Base-by-base conservation (phyloP, 345 rosid species). In the Diplotaxis tenuifolia region DNA sequence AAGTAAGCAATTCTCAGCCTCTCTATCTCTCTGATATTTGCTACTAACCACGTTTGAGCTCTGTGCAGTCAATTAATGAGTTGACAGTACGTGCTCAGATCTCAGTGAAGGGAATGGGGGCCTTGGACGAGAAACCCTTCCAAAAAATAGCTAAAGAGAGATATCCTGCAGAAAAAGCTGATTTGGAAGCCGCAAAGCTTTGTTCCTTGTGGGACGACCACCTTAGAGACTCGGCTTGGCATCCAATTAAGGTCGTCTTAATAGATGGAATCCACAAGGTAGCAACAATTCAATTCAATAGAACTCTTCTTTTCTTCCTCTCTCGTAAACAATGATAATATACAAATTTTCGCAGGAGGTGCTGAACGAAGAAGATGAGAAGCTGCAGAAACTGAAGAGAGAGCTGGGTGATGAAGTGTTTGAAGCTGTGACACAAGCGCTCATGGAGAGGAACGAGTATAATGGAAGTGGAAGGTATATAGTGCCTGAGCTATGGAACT, bases 401-500 rank as follows among this genome's bases (percentile, higher is more conserved):
- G 86, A 86, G 42, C 1, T 83, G 64, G 87, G 90, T 3, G 83
- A 81, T 20, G 86, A 81, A 75, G 85, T 76, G 66, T 85, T 27
- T 67, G 58, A 64, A 27, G 88, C 91, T 9, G 87, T 89, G 62
- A 54, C 67, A 8, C 72, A 52, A 16, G 82, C 93, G 9, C 75
- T 84, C 23, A 16, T 15, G 65, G 85, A 89, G 80, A 73, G 83
- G 71, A 75, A 81, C 22, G 89, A 87, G 70, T 85, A 78, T 66
- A 86, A 82, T 47, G 85, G 85, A 2, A 89, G 89, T 29, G 88
- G 85, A 27, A 80, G 88, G 63, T 87, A 87, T 67, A 52, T 76
- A 25, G 71, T 72, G 36, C 82, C 82, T n/a, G 93, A 86, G 75
- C 75, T 89, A 14, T 87, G 96, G 93, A 81, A 86, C 70, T 80